Evolutionary conservation across 495 filamentous ascomycete species (phyloP).

Genomic region (Aspergillus nanangensis): DNA sequence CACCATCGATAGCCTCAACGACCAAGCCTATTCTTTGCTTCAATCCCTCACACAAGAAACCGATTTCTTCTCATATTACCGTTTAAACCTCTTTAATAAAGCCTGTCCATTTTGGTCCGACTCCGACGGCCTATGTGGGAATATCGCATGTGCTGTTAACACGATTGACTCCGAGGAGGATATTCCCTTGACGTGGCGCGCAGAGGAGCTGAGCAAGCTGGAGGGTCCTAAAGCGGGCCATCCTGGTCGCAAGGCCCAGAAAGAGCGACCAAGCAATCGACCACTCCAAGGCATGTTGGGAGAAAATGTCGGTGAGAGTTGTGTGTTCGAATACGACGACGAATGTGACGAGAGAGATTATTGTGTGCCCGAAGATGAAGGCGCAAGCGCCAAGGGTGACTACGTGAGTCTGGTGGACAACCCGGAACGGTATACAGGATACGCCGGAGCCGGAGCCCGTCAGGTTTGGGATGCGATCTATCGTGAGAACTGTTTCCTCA

Average conservation of each 20-base stretch:
- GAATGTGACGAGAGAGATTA: conserved; percentile 98
- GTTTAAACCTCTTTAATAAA: conserved; percentile 93
- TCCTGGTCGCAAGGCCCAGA: conserved; percentile 68
- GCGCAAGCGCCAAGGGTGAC: conserved; percentile 80
- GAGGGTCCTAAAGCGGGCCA: conserved; percentile 89
- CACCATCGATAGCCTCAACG: conserved; percentile 80
- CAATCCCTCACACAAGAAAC: conserved; percentile 77
- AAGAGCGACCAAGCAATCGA: conserved; percentile 57
- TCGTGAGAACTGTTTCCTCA: conserved; percentile 93
- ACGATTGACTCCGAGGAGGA: conserved; percentile 94
- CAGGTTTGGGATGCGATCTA: conserved; percentile 97
- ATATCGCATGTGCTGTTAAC: conserved; percentile 95
- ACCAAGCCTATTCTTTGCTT: conserved; percentile 71
- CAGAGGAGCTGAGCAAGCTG: conserved; percentile 86
- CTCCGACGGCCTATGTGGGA: conserved; percentile 90
- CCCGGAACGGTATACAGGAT: conserved; percentile 93
- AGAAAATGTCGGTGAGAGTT: conserved; percentile 86
- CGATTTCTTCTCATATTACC: conserved; percentile 97
- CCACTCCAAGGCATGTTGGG: conserved; percentile 82
- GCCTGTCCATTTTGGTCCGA: conserved; percentile 96
- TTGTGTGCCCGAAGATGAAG: conserved; percentile 94
- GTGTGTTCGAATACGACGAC: conserved; percentile 94
- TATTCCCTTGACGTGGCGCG: conserved; percentile 86
- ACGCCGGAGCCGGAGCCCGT: conserved; percentile 72
- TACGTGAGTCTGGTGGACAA: conserved; percentile 94